A percentile compares a stretch with the other conserved stretches of the same genome.
Evolutionary conservation across 352 stramenopile genomes (phyloP).

Genomic region (Peronospora farinosa): DNA sequence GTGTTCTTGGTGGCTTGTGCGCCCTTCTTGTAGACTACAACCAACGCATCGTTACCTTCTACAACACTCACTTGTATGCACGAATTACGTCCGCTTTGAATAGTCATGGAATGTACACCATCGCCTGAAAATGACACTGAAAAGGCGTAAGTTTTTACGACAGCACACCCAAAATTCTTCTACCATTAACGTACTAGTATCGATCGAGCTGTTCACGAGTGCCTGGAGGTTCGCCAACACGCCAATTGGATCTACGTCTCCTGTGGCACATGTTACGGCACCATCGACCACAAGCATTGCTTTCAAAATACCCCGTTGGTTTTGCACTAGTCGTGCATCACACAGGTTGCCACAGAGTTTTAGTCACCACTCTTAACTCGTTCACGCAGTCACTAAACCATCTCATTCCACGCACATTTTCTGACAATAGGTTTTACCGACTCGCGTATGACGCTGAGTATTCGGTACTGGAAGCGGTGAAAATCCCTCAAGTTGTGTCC

Average conservation of each 20-base stretch:
- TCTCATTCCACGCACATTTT: constrained; percentile 47
- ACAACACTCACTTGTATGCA: constrained; percentile 86
- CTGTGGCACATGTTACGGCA: constrained; percentile 70
- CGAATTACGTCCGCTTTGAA: constrained; percentile 79
- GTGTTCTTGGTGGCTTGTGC: constrained; percentile 57
- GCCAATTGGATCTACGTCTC: constrained; percentile 87
- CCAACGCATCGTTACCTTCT: constrained; percentile 56
- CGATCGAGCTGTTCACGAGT: constrained; percentile 75
- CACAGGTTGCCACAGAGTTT: neutral
- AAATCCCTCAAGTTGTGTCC: constrained; percentile 90
- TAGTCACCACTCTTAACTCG: neutral
- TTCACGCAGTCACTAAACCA: neutral
- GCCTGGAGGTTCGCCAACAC: constrained; percentile 87
- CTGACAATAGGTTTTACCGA: constrained; percentile 78
- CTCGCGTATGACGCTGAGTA: constrained; percentile 75
- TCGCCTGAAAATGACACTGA: constrained; percentile 80
- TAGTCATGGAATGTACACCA: constrained; percentile 78
- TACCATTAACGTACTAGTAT: constrained; percentile 63
- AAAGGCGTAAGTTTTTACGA: constrained; percentile 1
- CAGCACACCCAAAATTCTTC: neutral
- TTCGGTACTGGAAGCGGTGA: constrained; percentile 84
- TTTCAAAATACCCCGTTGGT: constrained; percentile 84
- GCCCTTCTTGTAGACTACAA: constrained; percentile 87
- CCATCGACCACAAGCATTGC: constrained; percentile 86
- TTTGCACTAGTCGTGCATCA: constrained; percentile 53